Evolutionary conservation across 352 stramenopile species (phyloP), one percentile per base, ranked within the genome.

Genomic region (Globisporangium spiculum): DNA sequence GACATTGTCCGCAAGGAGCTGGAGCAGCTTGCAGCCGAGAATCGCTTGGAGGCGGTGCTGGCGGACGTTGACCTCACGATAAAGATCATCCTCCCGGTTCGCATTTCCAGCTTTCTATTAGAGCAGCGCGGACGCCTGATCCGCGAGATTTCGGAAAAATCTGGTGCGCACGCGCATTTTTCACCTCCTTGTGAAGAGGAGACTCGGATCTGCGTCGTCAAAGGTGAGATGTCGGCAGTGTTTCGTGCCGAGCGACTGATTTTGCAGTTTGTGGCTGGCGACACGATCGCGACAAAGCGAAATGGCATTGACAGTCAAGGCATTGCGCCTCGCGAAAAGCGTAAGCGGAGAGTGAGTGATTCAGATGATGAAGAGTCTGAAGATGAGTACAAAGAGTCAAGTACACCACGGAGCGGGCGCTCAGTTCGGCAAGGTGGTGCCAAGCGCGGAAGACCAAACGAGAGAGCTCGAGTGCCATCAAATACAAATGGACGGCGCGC

Each of bases 231-330:
- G 71, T 32, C 62, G 20, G 73, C 71, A 26, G 81, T 89, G 6
- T 71, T 92, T 60, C 75, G 75, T 8, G 84, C 82, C 1, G 65
- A 91, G 64, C 75, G 81, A 32, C 70, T 92, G 4, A 66, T 92
- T 14, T 71, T 92, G 41, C 79, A 87, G 48, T 72, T 88, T 46
- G 68, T 89, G n/a, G 82, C 84, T 26, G 78, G 78, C 26, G 84
- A 90, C 53, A 71, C 65, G 1, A 85, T 86, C 41, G 80, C 78
- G 16, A 84, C 72, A 54, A 87, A 88, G 38, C 72, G 30, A 36
- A 60, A 41, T 16, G 44, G 30, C 0, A 26, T 30, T 34, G 27
- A n/a, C 27, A 22, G 6, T 52, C n/a, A n/a, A 48, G 27, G n/a
- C 20, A 26, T 38, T 36, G 54, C 58, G n/a, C 64, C 30, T 30